Percentiles rank a stretch among this genome's conserved stretches.
Conservation (phyloP, 1,284 basidiomycete species). For the Malassezia dermatis region DNA sequence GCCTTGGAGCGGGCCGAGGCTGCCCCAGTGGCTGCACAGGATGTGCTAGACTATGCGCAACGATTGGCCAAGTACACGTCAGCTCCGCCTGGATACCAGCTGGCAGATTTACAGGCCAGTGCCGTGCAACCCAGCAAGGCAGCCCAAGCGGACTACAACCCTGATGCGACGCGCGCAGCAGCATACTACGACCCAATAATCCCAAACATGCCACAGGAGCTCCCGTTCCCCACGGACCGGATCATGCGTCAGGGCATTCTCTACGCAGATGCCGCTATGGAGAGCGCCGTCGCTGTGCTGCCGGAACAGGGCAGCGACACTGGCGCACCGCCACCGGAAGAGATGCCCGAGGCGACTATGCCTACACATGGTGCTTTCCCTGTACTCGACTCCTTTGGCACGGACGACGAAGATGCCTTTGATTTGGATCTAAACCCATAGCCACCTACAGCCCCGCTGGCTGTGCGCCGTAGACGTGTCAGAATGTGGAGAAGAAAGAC, state of each 20-base stretch:
- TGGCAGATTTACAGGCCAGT: conserved; percentile 2
- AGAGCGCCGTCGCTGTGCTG: conserved; percentile 14
- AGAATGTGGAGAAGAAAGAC: neutral
- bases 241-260: conserved; percentile 36
- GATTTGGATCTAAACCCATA: conserved; percentile 34
- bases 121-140: neutral
- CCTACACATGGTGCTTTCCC: neutral
- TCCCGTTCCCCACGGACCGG: conserved; percentile 32
- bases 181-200: conserved; percentile 36
- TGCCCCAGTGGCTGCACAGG: conserved; percentile 17
- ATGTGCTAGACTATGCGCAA: conserved; percentile 28
- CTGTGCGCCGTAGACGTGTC: neutral
- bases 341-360: conserved; percentile 15
- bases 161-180: conserved; percentile 24
- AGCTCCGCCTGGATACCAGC: conserved; percentile 29
- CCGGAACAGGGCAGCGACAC: conserved; percentile 10
- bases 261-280: conserved; percentile 23
- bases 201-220: conserved; percentile 32
- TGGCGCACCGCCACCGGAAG: conserved; percentile 4
- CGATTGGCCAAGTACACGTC: conserved; percentile 28
- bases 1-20: conserved; percentile 23
- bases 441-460: neutral
- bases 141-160: conserved; percentile 27
- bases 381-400: conserved; percentile 14
- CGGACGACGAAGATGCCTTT: conserved; percentile 35